Evolutionary conservation across 768 basidiomycete species (phyloP).

Genomic region (Guyanaporus albipodus): DNA sequence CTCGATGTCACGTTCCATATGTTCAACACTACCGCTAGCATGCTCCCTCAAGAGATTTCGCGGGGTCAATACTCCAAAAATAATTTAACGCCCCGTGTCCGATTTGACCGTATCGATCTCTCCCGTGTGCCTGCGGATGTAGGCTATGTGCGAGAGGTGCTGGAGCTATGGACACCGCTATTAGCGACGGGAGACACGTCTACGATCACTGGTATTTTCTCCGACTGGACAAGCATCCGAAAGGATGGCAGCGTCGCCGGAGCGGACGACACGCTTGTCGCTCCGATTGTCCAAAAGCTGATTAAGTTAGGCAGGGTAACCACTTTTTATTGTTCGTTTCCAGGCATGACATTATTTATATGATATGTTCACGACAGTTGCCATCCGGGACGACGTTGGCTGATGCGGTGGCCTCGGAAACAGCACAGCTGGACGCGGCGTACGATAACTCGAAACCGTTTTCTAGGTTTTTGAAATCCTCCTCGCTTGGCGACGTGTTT

Average conservation of each 20-base stretch:
- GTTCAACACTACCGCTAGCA: conserved; percentile 32
- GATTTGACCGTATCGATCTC: conserved; percentile 44
- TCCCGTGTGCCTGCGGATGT: conserved; percentile 38
- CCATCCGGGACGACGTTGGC: conserved; percentile 5
- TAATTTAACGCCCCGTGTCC: conserved; percentile 24
- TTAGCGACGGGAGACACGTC: conserved; percentile 29
- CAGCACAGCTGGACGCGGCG: conserved; percentile 15
- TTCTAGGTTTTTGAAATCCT: conserved; percentile 27
- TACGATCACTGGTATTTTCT: conserved; percentile 38
- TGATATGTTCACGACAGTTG: conserved; percentile 11
- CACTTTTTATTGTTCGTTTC: neutral
- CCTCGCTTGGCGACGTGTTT: conserved; percentile 19
- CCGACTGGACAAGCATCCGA: conserved; percentile 35
- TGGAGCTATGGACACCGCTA: conserved; percentile 36
- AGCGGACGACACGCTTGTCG: conserved; percentile 11
- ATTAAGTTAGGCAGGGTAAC: conserved; percentile 19
- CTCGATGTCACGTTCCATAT: conserved; percentile 35
- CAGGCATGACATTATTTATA: neutral
- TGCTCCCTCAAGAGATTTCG: conserved; percentile 38
- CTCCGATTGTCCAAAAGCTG: conserved; percentile 14
- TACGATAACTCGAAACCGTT: conserved; percentile 42
- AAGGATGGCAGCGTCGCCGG: conserved; percentile 8
- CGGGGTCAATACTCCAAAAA: conserved; percentile 14
- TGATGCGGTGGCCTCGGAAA: conserved; percentile 3
- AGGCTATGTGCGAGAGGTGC: conserved; percentile 25